Conservation (phyloP, 2,329 filamentous ascomycete species). For the Nemania abortiva region DNA sequence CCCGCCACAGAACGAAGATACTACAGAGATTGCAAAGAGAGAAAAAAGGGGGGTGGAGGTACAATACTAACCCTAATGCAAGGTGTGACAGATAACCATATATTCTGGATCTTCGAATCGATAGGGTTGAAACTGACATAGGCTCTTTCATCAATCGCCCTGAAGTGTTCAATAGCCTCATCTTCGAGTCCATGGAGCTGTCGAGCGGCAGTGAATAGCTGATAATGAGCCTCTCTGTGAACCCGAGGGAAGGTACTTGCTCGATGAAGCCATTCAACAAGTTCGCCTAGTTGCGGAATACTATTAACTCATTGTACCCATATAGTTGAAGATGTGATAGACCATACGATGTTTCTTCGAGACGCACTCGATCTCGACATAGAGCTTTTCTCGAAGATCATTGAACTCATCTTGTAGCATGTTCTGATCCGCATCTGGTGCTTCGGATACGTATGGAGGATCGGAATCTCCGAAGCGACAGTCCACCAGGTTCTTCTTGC, state of each 20-base stretch:
- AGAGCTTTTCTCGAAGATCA: conserved; percentile 37
- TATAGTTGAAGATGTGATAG: neutral
- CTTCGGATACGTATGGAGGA: conserved; percentile 7
- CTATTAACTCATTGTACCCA: conserved; percentile 1
- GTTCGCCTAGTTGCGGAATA: conserved; percentile 8
- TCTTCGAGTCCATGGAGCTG: conserved; percentile 28
- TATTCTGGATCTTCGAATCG: conserved; percentile 37
- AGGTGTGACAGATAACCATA: conserved; percentile 27
- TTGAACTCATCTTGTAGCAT: conserved; percentile 24
- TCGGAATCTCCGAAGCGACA: conserved; percentile 26
- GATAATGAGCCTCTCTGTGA: conserved; percentile 27
- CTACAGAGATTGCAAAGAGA: too few species aligned
- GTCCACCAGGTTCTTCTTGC: conserved; percentile 36
- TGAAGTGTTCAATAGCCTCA: conserved; percentile 38
- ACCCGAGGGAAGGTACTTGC: conserved; percentile 33
- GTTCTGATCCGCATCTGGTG: neutral
- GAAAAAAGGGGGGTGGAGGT: neutral
- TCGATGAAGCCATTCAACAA: conserved; percentile 19
- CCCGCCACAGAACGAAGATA: neutral
- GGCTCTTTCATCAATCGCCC: conserved; percentile 41
- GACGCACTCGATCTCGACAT: conserved; percentile 6
- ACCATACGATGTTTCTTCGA: conserved; percentile 38
- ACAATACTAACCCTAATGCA: conserved; percentile 32
- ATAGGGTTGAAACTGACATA: conserved; percentile 32
- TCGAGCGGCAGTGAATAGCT: conserved; percentile 24